phyloP scores from a whole-genome alignment of 2,329 filamentous ascomycete species.

The Cladobotryum mycophilum region DNA sequence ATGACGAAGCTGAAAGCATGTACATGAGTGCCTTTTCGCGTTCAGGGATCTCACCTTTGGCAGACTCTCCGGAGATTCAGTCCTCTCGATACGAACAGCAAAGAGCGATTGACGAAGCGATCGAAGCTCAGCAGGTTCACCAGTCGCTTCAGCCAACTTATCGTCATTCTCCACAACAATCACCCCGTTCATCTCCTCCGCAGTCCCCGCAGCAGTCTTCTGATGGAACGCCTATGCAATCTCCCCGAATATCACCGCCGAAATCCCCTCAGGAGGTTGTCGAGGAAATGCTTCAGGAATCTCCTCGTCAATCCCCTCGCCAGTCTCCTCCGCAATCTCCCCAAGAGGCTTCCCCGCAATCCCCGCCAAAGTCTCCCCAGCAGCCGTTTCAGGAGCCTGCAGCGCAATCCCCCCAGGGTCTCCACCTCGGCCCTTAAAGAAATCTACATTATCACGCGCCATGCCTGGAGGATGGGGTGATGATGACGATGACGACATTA shows the following conservation, averaged over 20 bases:
- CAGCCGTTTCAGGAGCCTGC: too few relatives aligned
- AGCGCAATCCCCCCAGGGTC: too few relatives aligned
- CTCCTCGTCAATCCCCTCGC: background rate
- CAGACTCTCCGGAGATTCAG: slow-evolving; percentile 3
- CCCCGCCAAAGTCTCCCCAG: too few relatives aligned
- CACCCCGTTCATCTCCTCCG: background rate
- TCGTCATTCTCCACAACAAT: too few relatives aligned
- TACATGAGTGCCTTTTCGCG: slow-evolving; percentile 70
- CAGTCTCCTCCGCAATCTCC: too few relatives aligned
- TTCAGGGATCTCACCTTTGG: slow-evolving; percentile 23
- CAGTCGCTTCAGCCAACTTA: too few relatives aligned
- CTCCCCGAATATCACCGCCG: too few relatives aligned
- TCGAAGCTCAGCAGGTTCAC: background rate
- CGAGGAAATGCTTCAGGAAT: background rate
- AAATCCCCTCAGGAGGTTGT: too few relatives aligned
- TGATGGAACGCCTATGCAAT: too few relatives aligned
- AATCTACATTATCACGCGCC: slow-evolving; percentile 10
- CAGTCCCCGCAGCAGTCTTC: background rate
- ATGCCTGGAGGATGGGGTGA: slow-evolving; percentile 51
- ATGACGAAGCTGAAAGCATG: slow-evolving; percentile 79
- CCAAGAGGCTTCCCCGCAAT: too few relatives aligned
- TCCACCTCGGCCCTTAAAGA: too few relatives aligned
- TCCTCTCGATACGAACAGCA: background rate
- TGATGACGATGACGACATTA: slow-evolving; percentile 16
- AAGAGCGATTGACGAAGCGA: background rate